Conservation (phyloP, 1,284 basidiomycete species). For the Cutaneotrichosporon sp. region DNA sequence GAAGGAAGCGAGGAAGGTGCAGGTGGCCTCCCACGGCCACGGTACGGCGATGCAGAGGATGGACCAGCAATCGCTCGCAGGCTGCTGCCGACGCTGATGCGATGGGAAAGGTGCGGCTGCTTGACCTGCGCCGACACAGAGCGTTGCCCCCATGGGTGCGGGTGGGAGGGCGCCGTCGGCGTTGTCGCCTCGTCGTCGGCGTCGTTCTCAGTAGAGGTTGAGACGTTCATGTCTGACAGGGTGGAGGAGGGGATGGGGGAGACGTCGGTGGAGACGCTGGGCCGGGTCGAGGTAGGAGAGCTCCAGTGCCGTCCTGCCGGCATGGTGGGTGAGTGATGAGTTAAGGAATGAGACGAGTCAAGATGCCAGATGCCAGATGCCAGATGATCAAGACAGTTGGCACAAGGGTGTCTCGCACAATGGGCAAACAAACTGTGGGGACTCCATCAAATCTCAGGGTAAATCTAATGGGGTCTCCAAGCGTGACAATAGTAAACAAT, state of each 20-base stretch:
- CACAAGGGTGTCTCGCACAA: too few relatives aligned
- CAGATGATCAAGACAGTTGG: not conserved
- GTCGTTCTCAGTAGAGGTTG: not conserved
- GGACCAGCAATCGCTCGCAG: not conserved
- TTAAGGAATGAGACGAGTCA: not conserved
- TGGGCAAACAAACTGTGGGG: too few relatives aligned
- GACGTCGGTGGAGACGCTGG: not conserved
- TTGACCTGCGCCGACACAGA: not conserved
- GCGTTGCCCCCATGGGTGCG: not conserved
- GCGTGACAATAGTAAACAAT: too few relatives aligned
- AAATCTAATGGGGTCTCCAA: too few relatives aligned
- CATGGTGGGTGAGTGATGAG: not conserved
- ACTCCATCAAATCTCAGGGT: too few relatives aligned
- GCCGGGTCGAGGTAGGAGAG: not conserved
- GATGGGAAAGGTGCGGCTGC: not conserved
- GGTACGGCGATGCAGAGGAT: not conserved
- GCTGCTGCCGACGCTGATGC: not conserved
- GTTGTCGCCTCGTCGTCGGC: not conserved
- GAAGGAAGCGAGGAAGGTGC: slow-evolving; percentile 1
- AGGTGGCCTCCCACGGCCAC: not conserved
- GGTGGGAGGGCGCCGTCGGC: not conserved
- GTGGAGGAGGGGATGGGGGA: not conserved
- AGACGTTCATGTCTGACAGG: not conserved
- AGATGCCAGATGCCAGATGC: not conserved
- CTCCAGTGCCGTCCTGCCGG: not conserved